phyloP scores from a whole-genome alignment of 1,284 basidiomycete genomes.

The Austropuccinia psidii region DNA sequence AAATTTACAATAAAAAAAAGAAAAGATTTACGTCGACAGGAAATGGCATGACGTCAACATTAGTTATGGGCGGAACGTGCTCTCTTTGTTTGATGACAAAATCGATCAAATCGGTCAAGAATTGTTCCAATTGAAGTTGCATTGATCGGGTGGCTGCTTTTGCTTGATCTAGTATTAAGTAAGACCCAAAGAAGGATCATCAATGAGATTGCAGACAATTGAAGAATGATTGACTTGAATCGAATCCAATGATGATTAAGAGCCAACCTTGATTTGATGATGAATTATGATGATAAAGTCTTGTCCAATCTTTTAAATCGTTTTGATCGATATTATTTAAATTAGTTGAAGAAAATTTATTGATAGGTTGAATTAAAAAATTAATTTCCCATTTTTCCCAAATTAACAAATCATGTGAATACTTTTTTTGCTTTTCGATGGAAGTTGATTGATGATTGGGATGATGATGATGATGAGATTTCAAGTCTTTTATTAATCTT shows the following conservation, averaged over 20 bases:
- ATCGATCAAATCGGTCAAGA: neutral
- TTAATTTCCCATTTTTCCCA: constrained; percentile 34
- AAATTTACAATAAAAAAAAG: neutral
- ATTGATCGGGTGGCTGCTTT: constrained; percentile 4
- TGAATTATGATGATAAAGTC: neutral
- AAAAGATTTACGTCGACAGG: constrained; percentile 21
- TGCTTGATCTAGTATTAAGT: neutral
- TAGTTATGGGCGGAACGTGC: constrained; percentile 27
- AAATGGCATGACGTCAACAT: constrained; percentile 23
- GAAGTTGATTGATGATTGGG: neutral
- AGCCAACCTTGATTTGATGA: neutral
- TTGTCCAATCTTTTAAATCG: neutral
- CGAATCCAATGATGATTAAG: neutral
- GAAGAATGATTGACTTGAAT: neutral
- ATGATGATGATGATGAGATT: neutral
- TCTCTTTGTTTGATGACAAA: constrained; percentile 23
- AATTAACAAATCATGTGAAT: neutral
- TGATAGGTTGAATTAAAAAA: constrained; percentile 6
- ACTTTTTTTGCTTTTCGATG: neutral
- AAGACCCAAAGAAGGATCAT: neutral
- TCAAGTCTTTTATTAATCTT: neutral
- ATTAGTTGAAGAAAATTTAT: neutral
- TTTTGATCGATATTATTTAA: constrained; percentile 5
- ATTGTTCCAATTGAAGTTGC: constrained; percentile 8
- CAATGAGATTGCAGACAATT: neutral